Base-by-base conservation (phyloP, 2,329 filamentous ascomycete species). In the Colletotrichum shisoi region DNA sequence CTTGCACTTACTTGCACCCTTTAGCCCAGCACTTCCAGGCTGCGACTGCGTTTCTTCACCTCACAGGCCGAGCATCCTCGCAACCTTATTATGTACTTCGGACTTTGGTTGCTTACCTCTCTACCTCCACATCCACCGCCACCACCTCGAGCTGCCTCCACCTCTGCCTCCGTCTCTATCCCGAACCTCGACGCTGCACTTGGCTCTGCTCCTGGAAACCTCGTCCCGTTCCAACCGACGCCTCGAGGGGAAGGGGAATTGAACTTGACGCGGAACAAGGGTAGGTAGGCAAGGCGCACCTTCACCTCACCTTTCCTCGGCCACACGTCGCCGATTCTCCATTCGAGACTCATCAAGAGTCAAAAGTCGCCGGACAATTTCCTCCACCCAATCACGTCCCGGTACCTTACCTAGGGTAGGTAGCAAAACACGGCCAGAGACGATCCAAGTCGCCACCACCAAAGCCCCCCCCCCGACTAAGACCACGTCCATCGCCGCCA, bases 371-470 rank as follows among this genome's bases (percentile, higher is more conserved):
- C 56, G 31, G 56, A 48, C 42, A 44, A 21, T 54, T 39, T n/a
- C 42, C 27, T 54, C 53, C 24, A 12, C 48, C 53, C 52, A 64
- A 53, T 54, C 52, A 51, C 52, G 34, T 15, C 19, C 12, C 21
- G 46, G 60, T 67, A 64, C 64, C 64, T 67, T 63, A 13, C 63
- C 63, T 63, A 31, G 27, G 27, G 27, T 31, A 31, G 27, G 27
- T 31, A 53, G 42, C 53, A 51, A 39, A 53, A 53, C 51, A 15
- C 34, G 59, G 64, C 53, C 53, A 49, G 53, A 54, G 64, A 64
- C 64, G 64, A 64, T 67, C 64, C 53, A 64, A 58, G 60, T 67
- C 64, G 64, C 64, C 64, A 67, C 64, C 64, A 62, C 57, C 62
- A 62, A 59, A 42, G 52, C 52, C 52, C 56, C n/a, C 52, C 52